Percentiles rank a stretch among this genome's conserved stretches.
Evolutionary conservation across 805 yeast species (phyloP).

Genomic region (Pichia rugopelliculosa): DNA sequence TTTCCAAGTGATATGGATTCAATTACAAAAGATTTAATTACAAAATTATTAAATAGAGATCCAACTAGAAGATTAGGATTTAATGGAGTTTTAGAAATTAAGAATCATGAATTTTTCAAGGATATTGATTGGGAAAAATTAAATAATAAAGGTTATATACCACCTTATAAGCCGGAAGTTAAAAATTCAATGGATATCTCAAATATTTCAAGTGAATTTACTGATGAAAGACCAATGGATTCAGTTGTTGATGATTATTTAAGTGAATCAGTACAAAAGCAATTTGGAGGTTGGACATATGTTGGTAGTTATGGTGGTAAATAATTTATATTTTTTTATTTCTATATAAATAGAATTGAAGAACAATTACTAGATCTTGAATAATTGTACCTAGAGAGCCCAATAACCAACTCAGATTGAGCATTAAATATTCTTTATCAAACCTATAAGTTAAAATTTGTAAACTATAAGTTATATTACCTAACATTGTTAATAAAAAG

Average conservation of each 20-base stretch:
- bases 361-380: slow-evolving; percentile 59
- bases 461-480: slow-evolving; percentile 68
- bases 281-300: slow-evolving; percentile 99
- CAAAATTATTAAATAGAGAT: slow-evolving; percentile 73
- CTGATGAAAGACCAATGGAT: slow-evolving; percentile 88
- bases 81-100: slow-evolving; percentile 79
- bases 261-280: slow-evolving; percentile 92
- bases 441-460: slow-evolving; percentile 62
- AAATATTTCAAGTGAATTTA: slow-evolving; percentile 87
- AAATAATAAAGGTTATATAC: slow-evolving; percentile 78
- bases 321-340: neutral
- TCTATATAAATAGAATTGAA: slow-evolving; percentile 58
- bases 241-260: slow-evolving; percentile 89
- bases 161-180: slow-evolving; percentile 93
- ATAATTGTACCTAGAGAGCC: slow-evolving; percentile 73
- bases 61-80: slow-evolving; percentile 72
- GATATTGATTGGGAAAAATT: slow-evolving; percentile 87
- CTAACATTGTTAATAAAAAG: slow-evolving; percentile 65
- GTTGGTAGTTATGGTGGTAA: slow-evolving; percentile 42
- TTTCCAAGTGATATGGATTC: slow-evolving; percentile 85
- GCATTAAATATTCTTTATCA: slow-evolving; percentile 50
- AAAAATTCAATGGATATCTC: slow-evolving; percentile 81
- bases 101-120: slow-evolving; percentile 75
- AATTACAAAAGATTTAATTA: slow-evolving; percentile 75
- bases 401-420: slow-evolving; percentile 68